Conservation (phyloP, 2,329 filamentous ascomycete genomes). For the Fusarium xyrophilum region DNA sequence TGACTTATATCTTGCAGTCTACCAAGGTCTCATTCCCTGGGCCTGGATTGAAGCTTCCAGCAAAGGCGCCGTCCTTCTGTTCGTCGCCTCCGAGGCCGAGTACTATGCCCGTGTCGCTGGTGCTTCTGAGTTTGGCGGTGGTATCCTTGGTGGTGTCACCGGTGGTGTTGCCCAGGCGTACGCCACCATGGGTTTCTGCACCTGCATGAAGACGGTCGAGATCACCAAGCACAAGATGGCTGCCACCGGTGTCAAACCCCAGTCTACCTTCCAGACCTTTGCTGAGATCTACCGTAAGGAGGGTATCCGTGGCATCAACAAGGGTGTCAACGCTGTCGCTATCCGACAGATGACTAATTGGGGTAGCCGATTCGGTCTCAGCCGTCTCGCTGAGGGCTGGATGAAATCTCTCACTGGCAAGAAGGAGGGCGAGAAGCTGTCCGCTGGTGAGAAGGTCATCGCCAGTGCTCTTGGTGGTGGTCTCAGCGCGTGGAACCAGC, state of each 20-base stretch:
- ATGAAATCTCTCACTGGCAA: conserved; percentile 84
- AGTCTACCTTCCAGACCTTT: conserved; percentile 93
- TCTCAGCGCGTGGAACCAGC: conserved; percentile 97
- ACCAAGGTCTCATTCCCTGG: conserved; percentile 99
- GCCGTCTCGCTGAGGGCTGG: conserved; percentile 85
- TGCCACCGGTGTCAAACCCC: conserved; percentile 79
- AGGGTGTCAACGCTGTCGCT: conserved; percentile 96
- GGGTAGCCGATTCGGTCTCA: conserved; percentile 94
- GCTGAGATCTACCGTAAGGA: conserved; percentile 96
- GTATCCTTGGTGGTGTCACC: conserved; percentile 89
- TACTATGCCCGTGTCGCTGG: conserved; percentile 87
- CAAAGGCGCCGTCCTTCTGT: conserved; percentile 98
- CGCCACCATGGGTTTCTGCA: conserved; percentile 99
- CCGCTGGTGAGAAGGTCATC: conserved; percentile 83
- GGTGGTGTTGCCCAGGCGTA: conserved; percentile 98
- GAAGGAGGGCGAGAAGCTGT: conserved; percentile 78
- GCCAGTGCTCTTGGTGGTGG: conserved; percentile 90
- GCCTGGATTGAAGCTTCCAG: conserved; percentile 99
- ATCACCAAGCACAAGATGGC: conserved; percentile 98
- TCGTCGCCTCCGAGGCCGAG: conserved; percentile 98
- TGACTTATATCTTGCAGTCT: conserved; percentile 69
- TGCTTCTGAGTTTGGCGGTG: conserved; percentile 84
- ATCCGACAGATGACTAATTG: conserved; percentile 99
- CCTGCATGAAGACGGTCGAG: conserved; percentile 99
- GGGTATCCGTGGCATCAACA: conserved; percentile 95